Evolutionary conservation across 805 yeast genomes (phyloP), one percentile per base, ranked within the genome.

Genomic region (Yarrowia porcina): DNA sequence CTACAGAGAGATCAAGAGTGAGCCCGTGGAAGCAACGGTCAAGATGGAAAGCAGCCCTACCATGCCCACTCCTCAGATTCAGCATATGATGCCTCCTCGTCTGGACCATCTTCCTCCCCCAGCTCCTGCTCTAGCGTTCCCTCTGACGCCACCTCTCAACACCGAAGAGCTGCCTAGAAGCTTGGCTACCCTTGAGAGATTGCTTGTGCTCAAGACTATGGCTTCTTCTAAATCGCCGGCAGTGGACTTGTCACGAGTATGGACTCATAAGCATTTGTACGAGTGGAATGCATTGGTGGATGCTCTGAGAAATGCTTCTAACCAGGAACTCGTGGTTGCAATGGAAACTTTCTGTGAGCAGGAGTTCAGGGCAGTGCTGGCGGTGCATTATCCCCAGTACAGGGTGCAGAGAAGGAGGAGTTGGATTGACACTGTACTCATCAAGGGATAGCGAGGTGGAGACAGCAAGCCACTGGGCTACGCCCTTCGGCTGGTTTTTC

Each of bases 131-230:
- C 33, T 52, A 25, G 32, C 59, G n/a, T 52, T 52, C 25, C 59
- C 59, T 17, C 59, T 52, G 17, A 52, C 59, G 6, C 59, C 59
- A 25, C 59, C 59, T 1, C 13, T 52, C 13, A 52, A 52, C 59
- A 52, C 59, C 9, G 59, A 52, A 9, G 59, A 52, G 44, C 18
- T 52, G 9, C 44, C 42, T 3, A 12, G 59, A 13, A 52, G 44
- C 20, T 17, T 52, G 32, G 44, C 42, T 3, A 33, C 36, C 4
- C 9, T 52, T 25, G 59, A 52, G 33, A 21, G 44, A 1, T 33
- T 35, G 2, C n/a, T 36, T 8, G 44, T 52, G 4, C 59, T 52
- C 44, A 52, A 52, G 35, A 36, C 59, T 3, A 36, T 52, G 23
- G 59, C 30, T 6, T n/a, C 32, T 3, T 35, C 44, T 18, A 52